Evolutionary conservation across 352 stramenopile genomes (phyloP).

Genomic region (Phytophthora kernoviae): DNA sequence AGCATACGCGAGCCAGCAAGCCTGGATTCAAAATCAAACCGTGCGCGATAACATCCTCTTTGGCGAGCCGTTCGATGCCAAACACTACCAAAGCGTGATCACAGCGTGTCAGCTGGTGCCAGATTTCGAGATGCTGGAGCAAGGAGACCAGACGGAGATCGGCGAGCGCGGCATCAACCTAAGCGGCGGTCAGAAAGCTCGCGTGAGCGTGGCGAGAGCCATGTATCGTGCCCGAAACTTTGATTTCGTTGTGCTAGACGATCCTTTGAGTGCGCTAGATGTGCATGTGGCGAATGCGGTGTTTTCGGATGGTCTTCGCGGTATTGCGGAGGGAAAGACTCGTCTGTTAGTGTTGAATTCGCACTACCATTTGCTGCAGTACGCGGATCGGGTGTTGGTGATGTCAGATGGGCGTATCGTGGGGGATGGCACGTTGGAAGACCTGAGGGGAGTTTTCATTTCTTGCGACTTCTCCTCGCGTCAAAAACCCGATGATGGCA

Average conservation of each 20-base stretch:
- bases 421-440: slow-evolving; percentile 75
- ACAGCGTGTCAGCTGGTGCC: slow-evolving; percentile 77
- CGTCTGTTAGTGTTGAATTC: slow-evolving; percentile 94
- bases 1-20: slow-evolving; percentile 49
- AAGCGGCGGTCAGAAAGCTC: slow-evolving; percentile 82
- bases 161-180: slow-evolving; percentile 89
- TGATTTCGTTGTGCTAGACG: slow-evolving; percentile 72
- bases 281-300: slow-evolving; percentile 94
- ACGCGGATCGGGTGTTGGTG: slow-evolving; percentile 64
- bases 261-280: slow-evolving; percentile 71
- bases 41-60: slow-evolving; percentile 69
- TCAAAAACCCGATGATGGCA: background rate
- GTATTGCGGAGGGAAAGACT: slow-evolving; percentile 62
- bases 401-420: slow-evolving; percentile 80
- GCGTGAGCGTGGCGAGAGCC: slow-evolving; percentile 59
- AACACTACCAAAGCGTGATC: slow-evolving; percentile 60
- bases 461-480: slow-evolving; percentile 20
- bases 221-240: slow-evolving; percentile 61
- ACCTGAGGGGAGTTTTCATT: slow-evolving; percentile 58
- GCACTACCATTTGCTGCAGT: slow-evolving; percentile 89
- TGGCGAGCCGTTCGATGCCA: slow-evolving; percentile 39
- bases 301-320: slow-evolving; percentile 88
- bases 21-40: slow-evolving; percentile 62
- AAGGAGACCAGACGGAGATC: slow-evolving; percentile 94
- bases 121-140: slow-evolving; percentile 77